Evolutionary conservation across 2,329 filamentous ascomycete species (phyloP), one percentile per base, ranked within the genome.

Genomic region (Ploettnerulaceae sp.): DNA sequence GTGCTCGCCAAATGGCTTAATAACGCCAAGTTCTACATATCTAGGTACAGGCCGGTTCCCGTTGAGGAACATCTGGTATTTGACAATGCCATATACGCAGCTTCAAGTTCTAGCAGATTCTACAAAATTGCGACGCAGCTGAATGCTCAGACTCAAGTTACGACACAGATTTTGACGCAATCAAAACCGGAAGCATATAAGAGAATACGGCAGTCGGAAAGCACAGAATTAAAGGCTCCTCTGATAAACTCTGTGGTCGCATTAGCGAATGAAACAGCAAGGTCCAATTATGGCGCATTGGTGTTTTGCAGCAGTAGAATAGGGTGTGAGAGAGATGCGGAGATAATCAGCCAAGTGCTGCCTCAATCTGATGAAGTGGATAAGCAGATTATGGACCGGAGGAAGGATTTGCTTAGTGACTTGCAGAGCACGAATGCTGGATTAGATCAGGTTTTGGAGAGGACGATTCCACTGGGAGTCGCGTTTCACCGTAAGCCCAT

Each of bases 61-160:
- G 80, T 90, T 17, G 76, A 87, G 41, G 86, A 89, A 57, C 77
- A 86, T 59, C 69, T 89, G 1, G 84, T 89, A 3, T 84, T 81
- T 60, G 82, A 88, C 35, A 79, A 84, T 47, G 72, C 72, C 5
- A 72, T 89, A 7, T 88, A 86, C 56, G 73, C 76, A 3, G 77
- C 79, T 15, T 73, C 74, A 22, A 76, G 69, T n/a, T 79, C 77
- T 7, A 75, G 71, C 38, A 73, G 69, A 39, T 68, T 84, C 31
- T 73, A 81, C 31, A 77, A 77, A 51, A 79, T 74, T 9, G 74
- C 76, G 8, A 72, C 70, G 7, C 75, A 79, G 50, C 61, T 79
- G 7, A 53, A 49, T 22, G 70, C 67, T 37, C 60, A 50, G 39
- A 49, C 64, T 48, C 66, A 58, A 53, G 57, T 48, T 53, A 64